Conservation (phyloP, 768 basidiomycete genomes). For the Xerocomus potaroensis region DNA sequence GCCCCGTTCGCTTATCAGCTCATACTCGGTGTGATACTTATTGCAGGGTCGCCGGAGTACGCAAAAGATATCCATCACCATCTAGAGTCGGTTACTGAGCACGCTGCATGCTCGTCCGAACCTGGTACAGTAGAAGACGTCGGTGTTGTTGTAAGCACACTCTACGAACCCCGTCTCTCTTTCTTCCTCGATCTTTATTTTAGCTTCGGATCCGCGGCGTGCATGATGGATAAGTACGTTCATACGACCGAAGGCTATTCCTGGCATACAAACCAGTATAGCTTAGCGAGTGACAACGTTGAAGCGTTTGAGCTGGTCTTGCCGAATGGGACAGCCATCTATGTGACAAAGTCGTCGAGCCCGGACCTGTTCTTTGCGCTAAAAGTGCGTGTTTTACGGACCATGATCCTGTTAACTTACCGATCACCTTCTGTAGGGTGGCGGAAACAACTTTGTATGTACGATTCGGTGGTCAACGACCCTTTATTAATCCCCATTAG, state of each 20-base stretch:
- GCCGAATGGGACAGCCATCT: slow-evolving; percentile 36
- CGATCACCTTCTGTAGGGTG: slow-evolving; percentile 39
- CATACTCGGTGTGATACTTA: not conserved
- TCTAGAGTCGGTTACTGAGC: slow-evolving; percentile 43
- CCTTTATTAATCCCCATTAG: slow-evolving; percentile 13
- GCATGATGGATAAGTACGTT: not conserved
- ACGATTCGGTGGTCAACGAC: not conserved
- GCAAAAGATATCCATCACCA: slow-evolving; percentile 44
- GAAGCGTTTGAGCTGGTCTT: slow-evolving; percentile 51
- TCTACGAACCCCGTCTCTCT: not conserved
- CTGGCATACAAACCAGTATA: slow-evolving; percentile 56
- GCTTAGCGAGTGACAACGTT: slow-evolving; percentile 51
- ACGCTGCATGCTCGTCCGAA: slow-evolving; percentile 50
- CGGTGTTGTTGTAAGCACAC: slow-evolving; percentile 38
- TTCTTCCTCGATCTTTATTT: not conserved
- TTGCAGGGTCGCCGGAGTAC: slow-evolving; percentile 26
- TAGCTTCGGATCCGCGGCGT: slow-evolving; percentile 32
- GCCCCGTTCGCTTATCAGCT: too few species aligned
- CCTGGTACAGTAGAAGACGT: slow-evolving; percentile 51
- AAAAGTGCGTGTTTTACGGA: slow-evolving; percentile 26
- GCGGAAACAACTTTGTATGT: slow-evolving; percentile 52
- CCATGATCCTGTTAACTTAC: not conserved
- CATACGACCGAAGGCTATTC: slow-evolving; percentile 44
- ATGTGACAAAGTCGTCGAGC: slow-evolving; percentile 29
- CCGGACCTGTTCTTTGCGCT: slow-evolving; percentile 40